Base-by-base conservation (phyloP, 768 basidiomycete species). In the Boletus coccyginus region DNA sequence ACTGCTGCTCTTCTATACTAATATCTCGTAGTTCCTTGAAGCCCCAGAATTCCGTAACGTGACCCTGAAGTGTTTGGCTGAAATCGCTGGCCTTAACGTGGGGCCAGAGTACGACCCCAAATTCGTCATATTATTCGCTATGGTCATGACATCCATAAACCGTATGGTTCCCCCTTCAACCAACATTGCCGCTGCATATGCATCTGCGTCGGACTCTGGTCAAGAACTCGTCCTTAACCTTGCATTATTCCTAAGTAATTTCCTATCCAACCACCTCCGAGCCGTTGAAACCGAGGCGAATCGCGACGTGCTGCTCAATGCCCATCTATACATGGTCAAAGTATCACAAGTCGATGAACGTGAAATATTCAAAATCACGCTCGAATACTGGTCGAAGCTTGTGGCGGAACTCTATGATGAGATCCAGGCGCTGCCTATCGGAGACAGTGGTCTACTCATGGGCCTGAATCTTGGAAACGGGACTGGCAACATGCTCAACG, bases 311-410 rank as follows among this genome's bases (percentile, higher is more conserved):
- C 79, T 99, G 29, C 83, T 98, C 50, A 99, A 98, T 68, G 95
- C 96, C 0, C 96, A 99, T 72, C 77, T 96, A 31, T 99, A 98
- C 75, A 93, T 99, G 84, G 92, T 98, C 69, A 98, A 98, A 74
- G 87, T 99, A 38, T 95, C 93, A 0, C 94, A 94, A 63, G 97
- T 99, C 36, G 96, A 99, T 65, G 97, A 99, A 69, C 87, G 96
- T 50, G 97, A 99, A 73, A 90, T 99, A 61, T 98, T 98, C 86
- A 99, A 99, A 76, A 97, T 99, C 66, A 97, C 96, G 63, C 75
- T 98, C 66, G 97, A 98, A 69, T 99, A 98, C 75, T 99, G 97
- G 93, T 72, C 86, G 52, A 94, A 95, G 72, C 86, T 99, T 29
- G 96, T 99, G 14, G 85, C 93, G 2, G 96, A 97, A 68, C 81